Evolutionary conservation across 805 yeast species (phyloP).

Genomic region (Hanseniaspora jakobsenii): DNA sequence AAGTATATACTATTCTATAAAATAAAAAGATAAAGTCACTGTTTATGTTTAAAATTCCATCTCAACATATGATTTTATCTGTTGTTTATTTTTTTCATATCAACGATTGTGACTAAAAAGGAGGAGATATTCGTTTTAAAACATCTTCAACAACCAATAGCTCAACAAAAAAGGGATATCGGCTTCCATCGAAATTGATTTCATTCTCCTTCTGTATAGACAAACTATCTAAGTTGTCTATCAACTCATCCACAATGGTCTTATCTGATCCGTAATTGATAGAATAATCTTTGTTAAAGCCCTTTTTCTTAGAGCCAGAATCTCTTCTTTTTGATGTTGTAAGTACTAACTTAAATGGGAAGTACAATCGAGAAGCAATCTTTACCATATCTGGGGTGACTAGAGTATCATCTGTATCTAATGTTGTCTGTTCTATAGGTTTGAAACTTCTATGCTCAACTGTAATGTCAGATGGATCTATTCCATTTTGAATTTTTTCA

Average conservation of each 20-base stretch:
- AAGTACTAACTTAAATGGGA: slow-evolving; percentile 32
- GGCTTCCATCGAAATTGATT: background rate
- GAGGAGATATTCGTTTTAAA: slow-evolving; percentile 40
- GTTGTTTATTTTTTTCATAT: no score
- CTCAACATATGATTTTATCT: no score
- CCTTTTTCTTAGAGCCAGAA: slow-evolving; percentile 23
- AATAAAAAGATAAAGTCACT: no score
- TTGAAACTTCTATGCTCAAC: no score
- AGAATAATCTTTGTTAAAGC: slow-evolving; percentile 33
- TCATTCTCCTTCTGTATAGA: background rate
- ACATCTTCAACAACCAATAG: slow-evolving; percentile 43
- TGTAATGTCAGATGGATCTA: no score
- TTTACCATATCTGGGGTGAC: slow-evolving; percentile 45
- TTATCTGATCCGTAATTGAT: slow-evolving; percentile 38
- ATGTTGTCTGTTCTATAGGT: no score
- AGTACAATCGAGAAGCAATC: slow-evolving; percentile 35
- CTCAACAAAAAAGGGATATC: slow-evolving; percentile 24
- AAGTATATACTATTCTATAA: no score
- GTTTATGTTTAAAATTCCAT: no score
- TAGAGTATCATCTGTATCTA: slow-evolving; percentile 22
- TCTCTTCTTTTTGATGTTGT: slow-evolving; percentile 25
- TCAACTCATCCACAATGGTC: slow-evolving; percentile 29
- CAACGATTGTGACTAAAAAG: no score
- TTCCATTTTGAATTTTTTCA: no score
- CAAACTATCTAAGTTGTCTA: slow-evolving; percentile 30